phyloP scores from a whole-genome alignment of 2,329 filamentous ascomycete species.

The Trichoderma atroviride region DNA sequence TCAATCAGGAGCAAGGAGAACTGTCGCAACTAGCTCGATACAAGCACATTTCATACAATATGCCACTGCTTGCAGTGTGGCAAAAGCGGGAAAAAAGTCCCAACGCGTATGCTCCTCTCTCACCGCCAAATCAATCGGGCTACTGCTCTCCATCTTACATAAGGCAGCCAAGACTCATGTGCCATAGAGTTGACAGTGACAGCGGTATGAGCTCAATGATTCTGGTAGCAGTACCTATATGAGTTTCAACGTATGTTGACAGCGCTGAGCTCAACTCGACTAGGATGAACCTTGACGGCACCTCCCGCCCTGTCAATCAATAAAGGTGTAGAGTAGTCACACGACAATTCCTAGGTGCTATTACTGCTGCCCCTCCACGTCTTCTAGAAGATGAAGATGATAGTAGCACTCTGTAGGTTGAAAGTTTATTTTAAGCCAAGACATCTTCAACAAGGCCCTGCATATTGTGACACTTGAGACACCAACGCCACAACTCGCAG shows the following conservation, averaged over 20 bases:
- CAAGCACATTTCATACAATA: background rate
- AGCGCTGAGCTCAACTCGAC: background rate
- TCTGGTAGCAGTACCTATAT: background rate
- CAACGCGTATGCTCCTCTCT: background rate
- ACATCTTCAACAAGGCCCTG: background rate
- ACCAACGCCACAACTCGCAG: background rate
- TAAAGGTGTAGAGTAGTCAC: background rate
- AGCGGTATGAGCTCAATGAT: too few species aligned
- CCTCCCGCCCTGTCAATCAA: conserved; percentile 2
- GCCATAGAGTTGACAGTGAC: background rate
- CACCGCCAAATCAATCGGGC: background rate
- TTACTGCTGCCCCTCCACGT: background rate
- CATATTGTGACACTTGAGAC: background rate
- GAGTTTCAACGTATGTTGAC: background rate
- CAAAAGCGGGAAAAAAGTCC: background rate
- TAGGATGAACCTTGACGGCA: background rate
- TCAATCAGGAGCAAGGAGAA: background rate
- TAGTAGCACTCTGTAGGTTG: background rate
- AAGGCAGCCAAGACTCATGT: background rate
- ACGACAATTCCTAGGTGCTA: background rate
- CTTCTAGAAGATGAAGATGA: background rate
- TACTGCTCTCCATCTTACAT: background rate
- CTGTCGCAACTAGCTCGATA: background rate
- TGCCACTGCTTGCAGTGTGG: background rate
- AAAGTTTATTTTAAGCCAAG: background rate